Percentiles rank a stretch among this genome's conserved stretches.
These are phyloP conservation scores for Sporormia fimetaria DNA, from an alignment of 495 filamentous ascomycete species.

Conservation along the genomic window DNA sequence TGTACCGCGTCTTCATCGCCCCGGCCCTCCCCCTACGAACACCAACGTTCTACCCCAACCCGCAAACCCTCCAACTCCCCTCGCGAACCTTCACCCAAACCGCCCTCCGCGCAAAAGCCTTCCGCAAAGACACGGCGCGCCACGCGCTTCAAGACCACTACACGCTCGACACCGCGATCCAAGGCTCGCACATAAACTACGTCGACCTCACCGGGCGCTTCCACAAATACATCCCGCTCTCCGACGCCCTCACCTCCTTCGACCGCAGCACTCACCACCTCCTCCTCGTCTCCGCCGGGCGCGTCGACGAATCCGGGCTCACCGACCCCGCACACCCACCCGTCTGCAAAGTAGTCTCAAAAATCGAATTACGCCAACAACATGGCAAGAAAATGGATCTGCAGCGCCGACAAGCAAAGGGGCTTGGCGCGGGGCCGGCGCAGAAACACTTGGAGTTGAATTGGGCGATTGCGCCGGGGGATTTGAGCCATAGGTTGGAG, in stretches of 20 bases:
- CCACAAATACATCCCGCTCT: constrained; percentile 35
- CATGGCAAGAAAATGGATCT: constrained; percentile 26
- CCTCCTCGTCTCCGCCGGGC: constrained; percentile 42
- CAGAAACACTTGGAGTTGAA: constrained; percentile 70
- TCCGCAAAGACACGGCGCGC: constrained; percentile 10
- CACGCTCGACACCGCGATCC: constrained; percentile 26
- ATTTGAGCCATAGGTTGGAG: constrained; percentile 29
- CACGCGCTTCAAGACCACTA: constrained; percentile 18
- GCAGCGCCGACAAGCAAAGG: constrained; percentile 27
- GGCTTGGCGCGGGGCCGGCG: background rate
- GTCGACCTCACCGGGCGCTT: constrained; percentile 42
- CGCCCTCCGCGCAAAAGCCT: constrained; percentile 7
- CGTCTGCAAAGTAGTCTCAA: constrained; percentile 57
- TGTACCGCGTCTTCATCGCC: constrained; percentile 30
- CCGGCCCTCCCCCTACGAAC: constrained; percentile 9
- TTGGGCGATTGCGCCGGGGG: constrained; percentile 57
- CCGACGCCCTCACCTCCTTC: constrained; percentile 38
- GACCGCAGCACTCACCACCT: constrained; percentile 44
- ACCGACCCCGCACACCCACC: constrained; percentile 29
- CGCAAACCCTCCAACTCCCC: background rate
- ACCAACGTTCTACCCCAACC: background rate
- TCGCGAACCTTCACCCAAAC: constrained; percentile 5
- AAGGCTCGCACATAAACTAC: constrained; percentile 36
- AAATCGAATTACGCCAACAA: constrained; percentile 33
- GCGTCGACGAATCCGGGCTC: constrained; percentile 8